Conservation (phyloP, 1,139 yeast species). For the Spathaspora sp. region DNA sequence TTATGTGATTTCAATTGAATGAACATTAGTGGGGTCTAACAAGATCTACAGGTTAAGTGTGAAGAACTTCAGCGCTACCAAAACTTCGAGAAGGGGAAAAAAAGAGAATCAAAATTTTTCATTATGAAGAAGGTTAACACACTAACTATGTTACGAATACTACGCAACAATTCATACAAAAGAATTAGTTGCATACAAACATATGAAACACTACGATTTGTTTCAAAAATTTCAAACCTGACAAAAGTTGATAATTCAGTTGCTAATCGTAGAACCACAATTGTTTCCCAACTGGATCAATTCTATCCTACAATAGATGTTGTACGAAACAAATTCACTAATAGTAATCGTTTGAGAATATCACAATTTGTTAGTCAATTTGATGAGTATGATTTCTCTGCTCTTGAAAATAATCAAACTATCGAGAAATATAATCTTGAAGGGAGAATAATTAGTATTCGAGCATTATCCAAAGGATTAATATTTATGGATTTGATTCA, state of each 20-base stretch:
- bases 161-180: neutral
- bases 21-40: too few relatives aligned
- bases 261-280: neutral
- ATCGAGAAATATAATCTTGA: constrained; percentile 29
- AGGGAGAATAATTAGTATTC: constrained; percentile 57
- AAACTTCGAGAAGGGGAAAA: too few relatives aligned
- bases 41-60: too few relatives aligned
- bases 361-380: constrained; percentile 21
- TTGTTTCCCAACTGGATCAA: neutral
- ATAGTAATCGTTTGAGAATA: constrained; percentile 13
- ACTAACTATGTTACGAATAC: neutral
- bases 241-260: neutral
- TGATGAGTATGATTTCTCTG: constrained; percentile 18
- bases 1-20: too few relatives aligned
- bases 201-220: neutral
- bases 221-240: neutral
- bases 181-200: neutral
- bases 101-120: too few relatives aligned
- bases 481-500: constrained; percentile 66
- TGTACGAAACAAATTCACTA: constrained; percentile 10
- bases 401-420: constrained; percentile 15
- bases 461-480: constrained; percentile 67
- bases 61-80: too few relatives aligned
- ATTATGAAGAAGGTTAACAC: too few relatives aligned
- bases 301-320: constrained; percentile 21